Evolutionary conservation across 257 asterid genomes (phyloP).

Genomic region (Solanum boliviense): DNA sequence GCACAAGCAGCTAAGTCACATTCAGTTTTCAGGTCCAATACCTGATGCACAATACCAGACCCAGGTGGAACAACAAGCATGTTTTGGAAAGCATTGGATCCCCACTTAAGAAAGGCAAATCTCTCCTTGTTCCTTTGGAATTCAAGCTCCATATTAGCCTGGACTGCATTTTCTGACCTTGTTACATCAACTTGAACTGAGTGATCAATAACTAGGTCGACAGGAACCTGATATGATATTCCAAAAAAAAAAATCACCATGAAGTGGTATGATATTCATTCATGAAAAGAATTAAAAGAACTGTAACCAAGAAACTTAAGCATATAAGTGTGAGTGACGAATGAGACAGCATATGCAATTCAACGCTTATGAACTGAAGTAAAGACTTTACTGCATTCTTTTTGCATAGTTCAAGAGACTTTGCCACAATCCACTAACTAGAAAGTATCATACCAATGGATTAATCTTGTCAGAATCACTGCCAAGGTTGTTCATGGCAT

Average conservation of each 20-base stretch:
- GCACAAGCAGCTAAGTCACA: neutral
- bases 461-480: constrained; percentile 94
- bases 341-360: neutral
- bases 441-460: constrained; percentile 62
- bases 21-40: constrained; percentile 14
- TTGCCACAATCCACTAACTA: neutral
- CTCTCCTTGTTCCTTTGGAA: constrained; percentile 94
- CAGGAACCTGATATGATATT: constrained; percentile 66
- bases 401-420: neutral
- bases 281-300: neutral
- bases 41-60: constrained; percentile 98
- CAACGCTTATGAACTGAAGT: neutral
- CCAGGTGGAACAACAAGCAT: constrained; percentile 99
- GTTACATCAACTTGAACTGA: constrained; percentile 97
- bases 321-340: neutral
- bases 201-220: constrained; percentile 91
- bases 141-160: constrained; percentile 87
- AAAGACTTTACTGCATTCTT: neutral
- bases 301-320: neutral
- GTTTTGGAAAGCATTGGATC: constrained; percentile 85
- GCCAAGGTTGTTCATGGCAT: constrained; percentile 92
- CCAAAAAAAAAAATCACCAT: neutral
- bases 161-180: constrained; percentile 85
- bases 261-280: neutral
- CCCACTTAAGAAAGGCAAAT: constrained; percentile 98